Evolutionary conservation across 257 asterid species (phyloP), one percentile per base, ranked within the genome.

Genomic region (Coffea eugenioides): DNA sequence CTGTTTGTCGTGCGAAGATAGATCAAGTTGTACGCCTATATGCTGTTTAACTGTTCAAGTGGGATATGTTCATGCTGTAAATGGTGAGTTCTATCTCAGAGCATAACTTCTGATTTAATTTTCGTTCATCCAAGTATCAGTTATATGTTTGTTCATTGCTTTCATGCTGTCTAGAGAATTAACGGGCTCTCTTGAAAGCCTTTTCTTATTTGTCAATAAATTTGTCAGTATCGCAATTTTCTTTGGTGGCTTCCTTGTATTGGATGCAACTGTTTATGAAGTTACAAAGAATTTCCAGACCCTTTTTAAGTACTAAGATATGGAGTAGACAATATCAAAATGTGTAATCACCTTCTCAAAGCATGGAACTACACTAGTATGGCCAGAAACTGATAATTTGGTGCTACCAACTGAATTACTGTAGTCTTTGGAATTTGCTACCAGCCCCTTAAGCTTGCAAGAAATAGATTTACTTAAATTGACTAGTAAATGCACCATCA

Each of bases 1-100:
- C 98, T 2, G 93, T 94, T 2, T 94, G 98, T 79, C 97, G 98
- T 51, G 82, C 94, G 78, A 89, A 90, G 86, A 94, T 92, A 57
- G 92, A 92, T 75, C 97, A 91, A 86, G 90, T 92, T 73, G 79
- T 94, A 69, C 86, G 97, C 75, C 83, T 94, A 11, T 94, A 90
- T 82, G 90, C 97, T 79, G 98, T 89, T 80, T 92, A 86, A 85
- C 5, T 31, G 46, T 75, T 54, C 69, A 46, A 49, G 39, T n/a
- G 51, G 83, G 69, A 74, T 48, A 73, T 76, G 48, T 64, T 21
- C 20, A 11, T 11, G 14, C 56, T 75, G 68, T 41, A 54, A 80
- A 68, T 66, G 75, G 73, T 74, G 36, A 36, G 79, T 49, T 59
- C 36, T 34, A 34, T 64, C 52, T 64, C 83, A 21, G 21, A 3